Evolutionary conservation across 1,284 basidiomycete species (phyloP).

Genomic region (Amylostereum chailletii): DNA sequence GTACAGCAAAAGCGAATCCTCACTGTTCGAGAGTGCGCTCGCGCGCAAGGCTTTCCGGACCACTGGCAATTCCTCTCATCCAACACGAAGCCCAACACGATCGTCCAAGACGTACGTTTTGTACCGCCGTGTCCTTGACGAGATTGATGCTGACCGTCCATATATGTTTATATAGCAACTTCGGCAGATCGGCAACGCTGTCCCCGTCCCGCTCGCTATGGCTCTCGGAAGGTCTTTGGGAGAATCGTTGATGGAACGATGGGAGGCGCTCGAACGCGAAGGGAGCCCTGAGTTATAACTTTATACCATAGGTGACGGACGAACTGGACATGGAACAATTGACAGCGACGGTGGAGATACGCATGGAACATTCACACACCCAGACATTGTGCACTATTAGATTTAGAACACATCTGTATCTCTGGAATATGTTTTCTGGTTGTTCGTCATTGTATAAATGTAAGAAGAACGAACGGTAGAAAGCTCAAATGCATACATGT

Average conservation of each 20-base stretch:
- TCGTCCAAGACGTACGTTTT: constrained; percentile 39
- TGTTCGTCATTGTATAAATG: too few species aligned
- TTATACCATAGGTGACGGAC: neutral
- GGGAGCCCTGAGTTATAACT: constrained; percentile 22
- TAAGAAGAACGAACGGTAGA: too few species aligned
- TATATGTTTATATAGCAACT: constrained; percentile 43
- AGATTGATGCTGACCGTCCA: neutral
- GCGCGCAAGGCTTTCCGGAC: constrained; percentile 69
- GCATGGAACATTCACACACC: too few species aligned
- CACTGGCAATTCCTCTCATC: constrained; percentile 46
- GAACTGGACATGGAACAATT: too few species aligned
- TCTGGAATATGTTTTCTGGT: too few species aligned
- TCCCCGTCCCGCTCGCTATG: constrained; percentile 55
- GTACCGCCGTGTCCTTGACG: neutral
- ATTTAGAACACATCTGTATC: too few species aligned
- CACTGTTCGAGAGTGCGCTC: constrained; percentile 55
- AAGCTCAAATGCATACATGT: too few species aligned
- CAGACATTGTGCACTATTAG: too few species aligned
- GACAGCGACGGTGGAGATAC: too few species aligned
- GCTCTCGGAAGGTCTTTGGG: constrained; percentile 55
- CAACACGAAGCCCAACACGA: constrained; percentile 24
- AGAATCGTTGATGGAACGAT: constrained; percentile 34
- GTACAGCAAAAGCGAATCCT: constrained; percentile 58
- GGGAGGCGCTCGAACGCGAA: constrained; percentile 20
- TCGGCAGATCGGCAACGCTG: constrained; percentile 67